Conservation (phyloP, 2,329 filamentous ascomycete genomes). For the Trichoderma afroharzianum region DNA sequence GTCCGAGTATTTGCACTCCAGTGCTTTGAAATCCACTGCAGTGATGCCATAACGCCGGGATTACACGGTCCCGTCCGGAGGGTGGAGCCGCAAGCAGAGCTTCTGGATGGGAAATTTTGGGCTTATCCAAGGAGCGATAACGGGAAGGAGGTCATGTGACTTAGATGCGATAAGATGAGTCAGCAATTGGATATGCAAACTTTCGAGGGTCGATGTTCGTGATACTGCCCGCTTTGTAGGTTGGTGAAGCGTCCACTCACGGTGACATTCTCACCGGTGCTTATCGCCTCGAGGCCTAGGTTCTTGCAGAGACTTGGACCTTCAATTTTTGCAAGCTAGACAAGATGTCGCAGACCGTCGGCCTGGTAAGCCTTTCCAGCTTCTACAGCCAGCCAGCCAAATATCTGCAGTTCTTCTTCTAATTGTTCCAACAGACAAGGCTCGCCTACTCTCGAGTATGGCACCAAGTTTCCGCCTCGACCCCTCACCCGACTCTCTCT, state of each 20-base stretch:
- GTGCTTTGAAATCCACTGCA: conserved; percentile 20
- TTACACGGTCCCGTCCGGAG: conserved; percentile 9
- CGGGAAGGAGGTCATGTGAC: conserved; percentile 4
- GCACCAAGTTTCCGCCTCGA: conserved; percentile 77
- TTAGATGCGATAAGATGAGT: neutral
- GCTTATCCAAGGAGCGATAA: neutral
- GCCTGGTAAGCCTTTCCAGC: conserved; percentile 9
- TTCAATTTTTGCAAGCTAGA: neutral
- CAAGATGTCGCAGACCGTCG: conserved; percentile 18
- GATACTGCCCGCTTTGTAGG: neutral
- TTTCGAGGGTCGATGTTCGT: conserved; percentile 9
- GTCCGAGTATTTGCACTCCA: neutral
- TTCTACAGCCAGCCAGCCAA: neutral
- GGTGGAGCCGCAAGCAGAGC: neutral
- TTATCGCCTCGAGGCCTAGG: neutral
- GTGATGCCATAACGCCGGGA: conserved; percentile 16
- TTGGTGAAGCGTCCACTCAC: neutral
- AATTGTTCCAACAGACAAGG: conserved; percentile 63
- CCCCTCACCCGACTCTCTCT: conserved; percentile 59
- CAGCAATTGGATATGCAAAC: conserved; percentile 14
- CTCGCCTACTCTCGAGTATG: conserved; percentile 95
- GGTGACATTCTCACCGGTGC: neutral
- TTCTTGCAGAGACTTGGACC: neutral
- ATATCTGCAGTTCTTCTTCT: neutral
- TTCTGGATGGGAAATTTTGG: neutral